These are phyloP conservation scores for Heimioporus sp. DNA, from an alignment of 768 basidiomycete genomes.

Conservation along the genomic window DNA sequence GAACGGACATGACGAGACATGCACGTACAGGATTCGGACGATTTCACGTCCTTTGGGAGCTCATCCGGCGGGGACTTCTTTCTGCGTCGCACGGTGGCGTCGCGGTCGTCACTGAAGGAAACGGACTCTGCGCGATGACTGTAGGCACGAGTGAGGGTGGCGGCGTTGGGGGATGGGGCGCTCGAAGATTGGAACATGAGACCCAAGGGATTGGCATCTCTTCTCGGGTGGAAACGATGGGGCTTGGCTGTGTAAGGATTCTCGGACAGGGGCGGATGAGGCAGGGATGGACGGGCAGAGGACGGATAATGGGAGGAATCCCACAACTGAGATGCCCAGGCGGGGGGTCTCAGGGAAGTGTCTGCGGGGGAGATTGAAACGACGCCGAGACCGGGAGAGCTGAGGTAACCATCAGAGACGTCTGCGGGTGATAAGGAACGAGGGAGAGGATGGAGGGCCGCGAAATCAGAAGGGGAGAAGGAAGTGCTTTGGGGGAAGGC, in stretches of 20 bases:
- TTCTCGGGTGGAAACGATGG: conserved; percentile 40
- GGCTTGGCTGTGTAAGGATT: conserved; percentile 42
- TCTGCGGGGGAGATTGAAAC: conserved; percentile 63
- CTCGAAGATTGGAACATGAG: conserved; percentile 70
- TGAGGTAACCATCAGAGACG: conserved; percentile 45
- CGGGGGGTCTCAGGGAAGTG: conserved; percentile 54
- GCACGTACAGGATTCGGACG: conserved; percentile 48
- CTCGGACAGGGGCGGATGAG: conserved; percentile 46
- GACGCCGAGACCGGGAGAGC: conserved; percentile 42
- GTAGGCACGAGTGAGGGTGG: conserved; percentile 56
- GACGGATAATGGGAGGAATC: conserved; percentile 47
- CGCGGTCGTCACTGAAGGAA: conserved; percentile 58
- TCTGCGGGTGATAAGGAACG: conserved; percentile 60
- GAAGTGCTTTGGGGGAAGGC: conserved; percentile 47
- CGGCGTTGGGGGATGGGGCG: conserved; percentile 56
- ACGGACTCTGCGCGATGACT: conserved; percentile 67
- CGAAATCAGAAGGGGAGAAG: conserved; percentile 62
- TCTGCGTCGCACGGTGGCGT: conserved; percentile 71
- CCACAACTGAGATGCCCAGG: conserved; percentile 70
- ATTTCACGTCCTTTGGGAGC: conserved; percentile 37
- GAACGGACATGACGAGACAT: conserved; percentile 28
- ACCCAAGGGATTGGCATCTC: conserved; percentile 40
- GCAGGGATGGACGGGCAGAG: conserved; percentile 35
- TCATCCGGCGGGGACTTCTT: conserved; percentile 39
- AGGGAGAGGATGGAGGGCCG: conserved; percentile 60